Evolutionary conservation across 108 stramenopile genomes (phyloP).

Genomic region (Nitzschia palea): DNA sequence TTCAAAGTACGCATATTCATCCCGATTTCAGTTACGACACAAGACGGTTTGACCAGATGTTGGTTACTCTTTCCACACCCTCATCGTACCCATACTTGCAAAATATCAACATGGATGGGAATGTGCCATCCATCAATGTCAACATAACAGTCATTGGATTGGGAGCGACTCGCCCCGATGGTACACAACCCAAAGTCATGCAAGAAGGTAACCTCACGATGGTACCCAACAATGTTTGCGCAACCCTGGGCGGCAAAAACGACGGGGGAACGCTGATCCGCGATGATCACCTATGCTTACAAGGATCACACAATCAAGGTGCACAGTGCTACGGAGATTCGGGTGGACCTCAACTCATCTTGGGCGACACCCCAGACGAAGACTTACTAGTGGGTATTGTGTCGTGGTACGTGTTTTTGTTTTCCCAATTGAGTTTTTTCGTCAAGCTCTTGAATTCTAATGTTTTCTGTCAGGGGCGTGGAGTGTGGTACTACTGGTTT

Average conservation of each 20-base stretch:
- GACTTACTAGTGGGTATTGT: slow-evolving; percentile 41
- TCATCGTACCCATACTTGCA: neutral
- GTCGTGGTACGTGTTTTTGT: slow-evolving; percentile 11
- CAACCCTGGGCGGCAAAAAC: neutral
- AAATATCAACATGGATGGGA: neutral
- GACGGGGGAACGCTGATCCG: neutral
- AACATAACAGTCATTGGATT: neutral
- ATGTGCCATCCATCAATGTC: neutral
- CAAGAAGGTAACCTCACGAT: neutral
- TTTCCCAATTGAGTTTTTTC: neutral
- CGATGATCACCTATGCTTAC: neutral
- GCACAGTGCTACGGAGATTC: slow-evolving; percentile 8
- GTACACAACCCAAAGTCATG: neutral
- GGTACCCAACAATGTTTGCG: neutral
- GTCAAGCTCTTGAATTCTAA: neutral
- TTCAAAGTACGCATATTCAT: neutral
- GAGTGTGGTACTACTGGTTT: neutral
- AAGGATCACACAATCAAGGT: neutral
- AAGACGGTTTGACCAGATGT: slow-evolving; percentile 4
- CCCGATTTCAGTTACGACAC: neutral
- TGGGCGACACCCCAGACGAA: slow-evolving; percentile 17
- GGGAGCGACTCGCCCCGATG: neutral
- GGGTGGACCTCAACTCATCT: slow-evolving; percentile 29
- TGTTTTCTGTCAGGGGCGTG: neutral
- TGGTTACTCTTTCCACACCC: neutral